phyloP scores from a whole-genome alignment of 805 yeast genomes.

The Candida alai region DNA sequence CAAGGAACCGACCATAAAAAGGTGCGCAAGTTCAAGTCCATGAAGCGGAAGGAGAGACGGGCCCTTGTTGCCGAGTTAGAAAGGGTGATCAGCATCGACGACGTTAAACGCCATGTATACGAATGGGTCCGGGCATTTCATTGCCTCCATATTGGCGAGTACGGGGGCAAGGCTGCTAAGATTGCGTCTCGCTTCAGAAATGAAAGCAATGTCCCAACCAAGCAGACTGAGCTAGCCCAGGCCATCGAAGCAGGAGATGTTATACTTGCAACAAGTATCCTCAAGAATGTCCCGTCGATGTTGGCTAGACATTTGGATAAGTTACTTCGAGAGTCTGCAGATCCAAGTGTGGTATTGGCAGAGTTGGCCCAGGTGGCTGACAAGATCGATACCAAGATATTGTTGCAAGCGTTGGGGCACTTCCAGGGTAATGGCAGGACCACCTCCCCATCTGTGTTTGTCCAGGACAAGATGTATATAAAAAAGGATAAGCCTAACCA shows the following conservation, averaged over 20 bases:
- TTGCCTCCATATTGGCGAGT: conserved; percentile 12
- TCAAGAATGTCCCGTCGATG: conserved; percentile 8
- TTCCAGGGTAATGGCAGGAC: conserved; percentile 3
- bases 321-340: conserved; percentile 7
- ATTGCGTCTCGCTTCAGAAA: conserved; percentile 9
- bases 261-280: conserved; percentile 2
- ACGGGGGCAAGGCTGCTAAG: conserved; percentile 4
- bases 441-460: conserved; percentile 1
- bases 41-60: conserved; percentile 8
- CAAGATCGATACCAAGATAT: conserved; percentile 7
- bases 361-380: conserved; percentile 1
- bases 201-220: conserved; percentile 10
- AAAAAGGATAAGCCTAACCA: not conserved
- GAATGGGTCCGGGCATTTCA: conserved; percentile 11
- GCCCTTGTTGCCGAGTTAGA: conserved; percentile 7
- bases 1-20: conserved; percentile 3
- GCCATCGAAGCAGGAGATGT: conserved; percentile 8
- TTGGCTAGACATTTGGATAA: conserved; percentile 11
- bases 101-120: conserved; percentile 7
- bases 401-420: conserved; percentile 10
- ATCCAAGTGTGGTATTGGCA: not conserved
- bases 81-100: conserved; percentile 10
- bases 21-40: conserved; percentile 7
- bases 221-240: conserved; percentile 5
- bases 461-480: not conserved